These are phyloP conservation scores for Polygonum aviculare DNA, from an alignment of 148 eudicot species.

Conservation along the genomic window DNA sequence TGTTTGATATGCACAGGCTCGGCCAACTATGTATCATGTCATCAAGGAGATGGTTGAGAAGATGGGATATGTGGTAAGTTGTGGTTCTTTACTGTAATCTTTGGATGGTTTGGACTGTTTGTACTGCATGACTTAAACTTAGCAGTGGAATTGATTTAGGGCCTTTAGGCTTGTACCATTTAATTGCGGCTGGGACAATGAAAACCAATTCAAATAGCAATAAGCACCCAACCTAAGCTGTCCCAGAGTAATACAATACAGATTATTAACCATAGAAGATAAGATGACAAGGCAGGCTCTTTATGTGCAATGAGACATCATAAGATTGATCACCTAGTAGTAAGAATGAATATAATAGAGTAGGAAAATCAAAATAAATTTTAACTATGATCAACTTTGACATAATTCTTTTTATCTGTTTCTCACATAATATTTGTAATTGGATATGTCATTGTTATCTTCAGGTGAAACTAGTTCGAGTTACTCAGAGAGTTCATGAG, in stretches of 20 bases:
- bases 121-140: neutral
- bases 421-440: neutral
- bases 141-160: neutral
- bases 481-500: conserved; percentile 85
- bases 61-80: conserved; percentile 78
- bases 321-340: neutral
- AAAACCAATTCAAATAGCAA: neutral
- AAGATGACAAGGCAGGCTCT: no score
- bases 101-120: neutral
- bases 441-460: neutral
- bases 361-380: neutral
- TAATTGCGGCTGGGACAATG: neutral
- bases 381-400: neutral
- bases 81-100: neutral
- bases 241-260: neutral
- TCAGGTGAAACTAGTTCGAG: conserved; percentile 87
- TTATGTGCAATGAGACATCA: no score
- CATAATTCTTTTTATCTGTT: neutral
- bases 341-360: neutral
- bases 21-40: conserved; percentile 83
- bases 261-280: neutral
- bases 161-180: neutral
- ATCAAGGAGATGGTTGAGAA: conserved; percentile 87
- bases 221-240: neutral
- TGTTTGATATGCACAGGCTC: conserved; percentile 45